A percentile compares a stretch with the other conserved stretches of the same genome.
Evolutionary conservation across 1,284 basidiomycete species (phyloP).

Genomic region (Moesziomyces parantarcticus): DNA sequence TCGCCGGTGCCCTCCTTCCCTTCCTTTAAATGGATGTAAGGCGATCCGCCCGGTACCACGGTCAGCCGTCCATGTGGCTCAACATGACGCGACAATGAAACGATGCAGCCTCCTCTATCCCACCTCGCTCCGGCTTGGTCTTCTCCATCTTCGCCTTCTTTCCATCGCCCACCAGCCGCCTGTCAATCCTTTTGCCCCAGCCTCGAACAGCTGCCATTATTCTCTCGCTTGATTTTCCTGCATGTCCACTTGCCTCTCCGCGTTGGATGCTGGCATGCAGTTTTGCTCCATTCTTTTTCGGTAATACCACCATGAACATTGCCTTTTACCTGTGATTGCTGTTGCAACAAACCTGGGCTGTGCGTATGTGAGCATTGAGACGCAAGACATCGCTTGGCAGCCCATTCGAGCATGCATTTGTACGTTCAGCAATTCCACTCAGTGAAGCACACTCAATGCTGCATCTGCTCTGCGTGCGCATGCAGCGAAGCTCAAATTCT

Average conservation of each 20-base stretch:
- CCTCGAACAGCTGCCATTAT: slow-evolving; percentile 2
- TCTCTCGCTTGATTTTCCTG: slow-evolving; percentile 1
- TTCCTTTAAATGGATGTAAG: slow-evolving; percentile 30
- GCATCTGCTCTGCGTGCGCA: too few species aligned
- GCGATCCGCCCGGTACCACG: neutral
- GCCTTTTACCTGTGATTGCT: neutral
- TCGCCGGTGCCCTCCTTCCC: slow-evolving; percentile 45
- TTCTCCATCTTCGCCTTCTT: slow-evolving; percentile 15
- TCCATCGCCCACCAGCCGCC: slow-evolving; percentile 6
- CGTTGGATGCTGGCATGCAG: neutral
- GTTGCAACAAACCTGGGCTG: neutral
- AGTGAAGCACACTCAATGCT: too few species aligned
- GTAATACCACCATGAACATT: neutral
- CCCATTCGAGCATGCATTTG: too few species aligned
- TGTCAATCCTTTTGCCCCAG: slow-evolving; percentile 18
- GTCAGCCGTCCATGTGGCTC: neutral
- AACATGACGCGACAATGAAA: neutral
- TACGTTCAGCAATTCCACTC: too few species aligned
- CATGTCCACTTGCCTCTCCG: slow-evolving; percentile 7
- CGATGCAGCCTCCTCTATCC: slow-evolving; percentile 1
- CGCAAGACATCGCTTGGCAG: too few species aligned
- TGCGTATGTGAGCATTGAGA: neutral
- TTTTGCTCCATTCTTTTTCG: slow-evolving; percentile 2
- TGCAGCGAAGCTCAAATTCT: too few species aligned
- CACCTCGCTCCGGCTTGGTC: slow-evolving; percentile 1